A percentile compares a stretch with the other conserved stretches of the same genome.
Conservation (phyloP, 805 yeast species). For the Dipodascus albidus region DNA sequence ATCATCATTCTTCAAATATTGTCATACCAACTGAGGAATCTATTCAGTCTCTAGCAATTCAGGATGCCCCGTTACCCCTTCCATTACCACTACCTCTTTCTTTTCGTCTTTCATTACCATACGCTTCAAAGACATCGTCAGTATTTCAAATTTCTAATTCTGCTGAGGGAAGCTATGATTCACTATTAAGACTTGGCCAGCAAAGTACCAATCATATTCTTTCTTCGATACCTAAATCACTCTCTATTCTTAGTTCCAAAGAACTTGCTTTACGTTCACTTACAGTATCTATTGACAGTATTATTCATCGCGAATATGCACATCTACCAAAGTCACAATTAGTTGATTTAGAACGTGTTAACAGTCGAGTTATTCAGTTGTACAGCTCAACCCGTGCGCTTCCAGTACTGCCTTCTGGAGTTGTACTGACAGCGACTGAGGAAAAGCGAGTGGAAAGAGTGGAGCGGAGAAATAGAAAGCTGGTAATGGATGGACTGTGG, state of each 20-base stretch:
- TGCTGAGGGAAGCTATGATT: not conserved
- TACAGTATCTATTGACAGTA: not conserved
- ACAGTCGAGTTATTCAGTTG: not conserved
- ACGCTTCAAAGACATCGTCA: not conserved
- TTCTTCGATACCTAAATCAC: not conserved
- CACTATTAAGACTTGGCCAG: not conserved
- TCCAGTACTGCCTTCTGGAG: not conserved
- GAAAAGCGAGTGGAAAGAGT: not conserved
- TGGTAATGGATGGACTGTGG: not conserved
- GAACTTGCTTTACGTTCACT: not conserved
- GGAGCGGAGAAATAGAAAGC: not conserved
- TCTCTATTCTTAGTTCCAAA: not conserved
- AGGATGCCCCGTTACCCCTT: not conserved
- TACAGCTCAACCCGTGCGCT: not conserved
- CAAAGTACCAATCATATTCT: not conserved
- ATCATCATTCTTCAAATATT: not conserved
- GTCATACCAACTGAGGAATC: not conserved
- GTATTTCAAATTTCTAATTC: not conserved
- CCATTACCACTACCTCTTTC: too few relatives aligned
- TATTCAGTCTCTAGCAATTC: not conserved
- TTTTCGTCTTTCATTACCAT: not conserved
- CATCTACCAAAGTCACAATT: not conserved
- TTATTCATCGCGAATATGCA: not conserved
- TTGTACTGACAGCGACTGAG: not conserved
- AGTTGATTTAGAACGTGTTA: not conserved